Conservation (phyloP, 352 stramenopile species). For the Chrysophaeum taylorii region DNA sequence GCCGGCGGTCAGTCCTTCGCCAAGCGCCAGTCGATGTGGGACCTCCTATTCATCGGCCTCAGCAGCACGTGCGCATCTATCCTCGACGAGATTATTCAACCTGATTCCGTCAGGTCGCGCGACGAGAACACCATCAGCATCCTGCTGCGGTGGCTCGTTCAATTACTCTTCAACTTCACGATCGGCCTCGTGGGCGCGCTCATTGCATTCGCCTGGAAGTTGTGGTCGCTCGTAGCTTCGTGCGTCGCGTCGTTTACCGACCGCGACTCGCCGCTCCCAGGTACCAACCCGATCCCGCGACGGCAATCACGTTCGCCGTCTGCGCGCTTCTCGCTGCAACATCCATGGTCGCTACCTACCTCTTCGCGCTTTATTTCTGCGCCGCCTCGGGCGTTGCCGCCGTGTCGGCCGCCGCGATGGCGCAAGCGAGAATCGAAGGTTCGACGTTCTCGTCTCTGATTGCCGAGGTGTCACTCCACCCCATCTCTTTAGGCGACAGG, state of each 20-base stretch:
- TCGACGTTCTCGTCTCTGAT: too few relatives aligned
- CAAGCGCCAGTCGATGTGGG: conserved; percentile 69
- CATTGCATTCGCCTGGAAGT: conserved; percentile 69
- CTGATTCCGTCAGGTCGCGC: conserved; percentile 29
- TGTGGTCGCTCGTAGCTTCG: conserved; percentile 62
- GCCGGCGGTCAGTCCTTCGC: conserved; percentile 68
- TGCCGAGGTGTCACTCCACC: too few relatives aligned
- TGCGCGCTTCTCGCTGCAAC: conserved; percentile 56
- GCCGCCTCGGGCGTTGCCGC: conserved; percentile 62
- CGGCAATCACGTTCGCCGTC: conserved; percentile 55
- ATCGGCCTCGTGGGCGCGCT: conserved; percentile 60
- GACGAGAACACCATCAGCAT: conserved; percentile 62
- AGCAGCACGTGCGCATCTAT: not conserved
- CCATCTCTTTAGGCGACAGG: too few relatives aligned
- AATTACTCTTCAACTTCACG: conserved; percentile 70
- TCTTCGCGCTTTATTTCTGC: conserved; percentile 69
- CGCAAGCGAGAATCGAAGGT: conserved; percentile 61
- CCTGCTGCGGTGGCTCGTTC: conserved; percentile 65
- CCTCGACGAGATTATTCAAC: not conserved
- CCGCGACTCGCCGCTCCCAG: too few relatives aligned
- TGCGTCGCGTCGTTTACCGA: too few relatives aligned
- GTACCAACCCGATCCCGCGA: conserved; percentile 66
- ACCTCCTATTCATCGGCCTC: conserved; percentile 62
- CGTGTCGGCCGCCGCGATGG: conserved; percentile 57
- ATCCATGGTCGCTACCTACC: conserved; percentile 65